phyloP scores from a whole-genome alignment of 768 basidiomycete species.

The Kwoniella sp. region DNA sequence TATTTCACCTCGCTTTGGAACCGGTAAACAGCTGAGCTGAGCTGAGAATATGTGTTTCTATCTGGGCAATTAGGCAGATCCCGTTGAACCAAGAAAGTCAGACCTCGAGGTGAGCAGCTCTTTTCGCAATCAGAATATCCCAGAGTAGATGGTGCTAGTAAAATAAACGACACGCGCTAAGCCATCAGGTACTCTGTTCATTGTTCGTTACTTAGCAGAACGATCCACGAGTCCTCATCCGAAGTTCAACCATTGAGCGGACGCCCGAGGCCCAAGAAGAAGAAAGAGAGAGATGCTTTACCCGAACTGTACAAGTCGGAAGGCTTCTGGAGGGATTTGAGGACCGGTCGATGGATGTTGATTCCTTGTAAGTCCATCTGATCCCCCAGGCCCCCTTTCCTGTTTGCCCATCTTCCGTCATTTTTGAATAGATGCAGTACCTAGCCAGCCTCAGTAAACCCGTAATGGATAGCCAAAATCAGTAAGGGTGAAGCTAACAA shows the following conservation, averaged over 20 bases:
- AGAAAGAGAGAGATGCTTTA: conserved; percentile 20
- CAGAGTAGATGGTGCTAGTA: not conserved
- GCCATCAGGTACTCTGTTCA: too few species aligned
- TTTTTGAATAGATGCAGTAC: too few species aligned
- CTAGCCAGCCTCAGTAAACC: too few species aligned
- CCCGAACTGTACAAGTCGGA: conserved; percentile 40
- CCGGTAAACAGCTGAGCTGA: not conserved
- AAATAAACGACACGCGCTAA: not conserved
- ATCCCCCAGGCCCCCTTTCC: too few species aligned
- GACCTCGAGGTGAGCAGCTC: conserved; percentile 16
- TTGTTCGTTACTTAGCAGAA: not conserved
- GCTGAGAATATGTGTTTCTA: not conserved
- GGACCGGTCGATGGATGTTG: conserved; percentile 68
- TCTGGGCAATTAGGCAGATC: conserved; percentile 26
- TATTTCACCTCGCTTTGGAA: too few species aligned
- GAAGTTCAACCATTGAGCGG: conserved; percentile 33
- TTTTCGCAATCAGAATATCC: not conserved
- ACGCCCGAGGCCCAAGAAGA: conserved; percentile 12
- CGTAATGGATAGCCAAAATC: too few species aligned
- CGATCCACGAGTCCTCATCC: conserved; percentile 7
- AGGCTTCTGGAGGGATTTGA: conserved; percentile 63
- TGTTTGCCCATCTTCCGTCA: too few species aligned
- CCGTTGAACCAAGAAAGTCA: conserved; percentile 32
- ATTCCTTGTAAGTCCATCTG: conserved; percentile 72
- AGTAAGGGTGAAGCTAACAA: too few species aligned